These are phyloP conservation scores for Penicillium occitanis DNA, from an alignment of 2,329 filamentous ascomycete species.

Conservation along the genomic window DNA sequence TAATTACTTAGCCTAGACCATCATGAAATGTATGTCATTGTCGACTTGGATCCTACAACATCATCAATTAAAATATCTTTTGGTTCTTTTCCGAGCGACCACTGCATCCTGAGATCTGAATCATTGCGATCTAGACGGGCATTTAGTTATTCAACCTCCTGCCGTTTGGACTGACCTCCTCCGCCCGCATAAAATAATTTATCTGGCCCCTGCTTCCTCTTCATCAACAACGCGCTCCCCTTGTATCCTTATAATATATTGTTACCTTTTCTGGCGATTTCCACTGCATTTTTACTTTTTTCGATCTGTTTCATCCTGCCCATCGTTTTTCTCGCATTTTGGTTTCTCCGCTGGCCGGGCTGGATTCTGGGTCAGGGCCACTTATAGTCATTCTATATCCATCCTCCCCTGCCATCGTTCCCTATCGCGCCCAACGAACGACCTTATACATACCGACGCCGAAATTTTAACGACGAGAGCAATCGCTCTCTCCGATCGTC, in stretches of 20 bases:
- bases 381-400: slow-evolving; percentile 1
- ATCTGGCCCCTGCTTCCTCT: slow-evolving; percentile 18
- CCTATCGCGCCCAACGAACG: slow-evolving; percentile 4
- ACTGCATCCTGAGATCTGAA: neutral
- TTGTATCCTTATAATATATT: slow-evolving; percentile 8
- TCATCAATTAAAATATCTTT: neutral
- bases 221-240: neutral
- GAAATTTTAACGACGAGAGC: neutral
- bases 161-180: neutral
- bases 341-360: slow-evolving; percentile 14
- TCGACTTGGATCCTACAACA: neutral
- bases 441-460: neutral
- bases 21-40: neutral
- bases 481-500: slow-evolving; percentile 10
- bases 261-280: neutral
- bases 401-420: slow-evolving; percentile 1
- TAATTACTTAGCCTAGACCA: slow-evolving; percentile 8
- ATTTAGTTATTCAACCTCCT: neutral
- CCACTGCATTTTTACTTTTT: slow-evolving; percentile 5
- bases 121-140: neutral
- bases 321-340: neutral
- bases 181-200: slow-evolving; percentile 18
- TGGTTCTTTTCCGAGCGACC: neutral
- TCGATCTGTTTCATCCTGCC: neutral
- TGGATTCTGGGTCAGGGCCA: slow-evolving; percentile 13